phyloP scores from a whole-genome alignment of 176 grass and related monocot genomes.

The Tillandsia leiboldiana region DNA sequence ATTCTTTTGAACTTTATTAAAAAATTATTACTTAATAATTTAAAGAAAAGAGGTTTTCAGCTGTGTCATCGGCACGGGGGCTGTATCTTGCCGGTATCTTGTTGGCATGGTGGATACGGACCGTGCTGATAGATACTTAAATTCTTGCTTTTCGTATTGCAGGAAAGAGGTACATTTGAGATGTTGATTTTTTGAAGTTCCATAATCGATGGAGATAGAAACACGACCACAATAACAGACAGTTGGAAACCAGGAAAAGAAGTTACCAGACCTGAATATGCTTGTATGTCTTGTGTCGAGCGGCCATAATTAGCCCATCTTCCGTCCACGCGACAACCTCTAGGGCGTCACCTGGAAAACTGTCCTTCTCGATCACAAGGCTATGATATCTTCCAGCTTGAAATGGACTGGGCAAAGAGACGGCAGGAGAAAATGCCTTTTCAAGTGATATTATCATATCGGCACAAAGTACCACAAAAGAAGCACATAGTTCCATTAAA shows the following conservation, averaged over 20 bases:
- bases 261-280: slow-evolving; percentile 9
- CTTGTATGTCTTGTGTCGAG: slow-evolving; percentile 16
- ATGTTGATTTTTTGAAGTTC: too few relatives aligned
- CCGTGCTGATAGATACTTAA: too few relatives aligned
- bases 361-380: slow-evolving; percentile 24
- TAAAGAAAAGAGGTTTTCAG: too few relatives aligned
- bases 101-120: too few relatives aligned
- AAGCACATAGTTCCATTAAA: not conserved
- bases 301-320: slow-evolving; percentile 17
- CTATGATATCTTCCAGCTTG: slow-evolving; percentile 23
- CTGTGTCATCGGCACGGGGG: too few relatives aligned
- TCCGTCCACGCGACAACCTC: slow-evolving; percentile 22
- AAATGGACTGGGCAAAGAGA: slow-evolving; percentile 14
- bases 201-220: too few relatives aligned
- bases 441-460: too few relatives aligned
- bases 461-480: not conserved
- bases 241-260: not conserved
- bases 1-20: too few relatives aligned
- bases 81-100: too few relatives aligned
- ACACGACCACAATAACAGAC: not conserved
- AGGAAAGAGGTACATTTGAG: too few relatives aligned
- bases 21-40: too few relatives aligned
- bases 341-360: slow-evolving; percentile 19
- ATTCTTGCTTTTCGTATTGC: too few relatives aligned
- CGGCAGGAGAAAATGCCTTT: not conserved